These are phyloP conservation scores for Clitopilus passeckerianus DNA, from an alignment of 768 basidiomycete genomes.

Conservation along the genomic window DNA sequence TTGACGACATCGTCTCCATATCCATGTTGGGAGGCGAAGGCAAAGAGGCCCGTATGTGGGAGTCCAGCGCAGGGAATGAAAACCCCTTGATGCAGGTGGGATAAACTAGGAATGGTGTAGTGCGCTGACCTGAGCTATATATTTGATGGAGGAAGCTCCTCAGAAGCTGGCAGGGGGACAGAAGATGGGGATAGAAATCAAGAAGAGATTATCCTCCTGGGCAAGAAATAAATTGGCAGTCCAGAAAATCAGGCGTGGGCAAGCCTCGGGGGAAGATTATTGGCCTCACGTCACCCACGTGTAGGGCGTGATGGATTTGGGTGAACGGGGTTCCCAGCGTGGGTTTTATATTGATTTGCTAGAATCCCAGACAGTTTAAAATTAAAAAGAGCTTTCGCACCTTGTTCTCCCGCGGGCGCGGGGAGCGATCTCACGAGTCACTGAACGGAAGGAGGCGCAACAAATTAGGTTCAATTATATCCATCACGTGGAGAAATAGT, in stretches of 20 bases:
- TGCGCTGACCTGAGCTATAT: background rate
- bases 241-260: background rate
- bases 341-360: background rate
- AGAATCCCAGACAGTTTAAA: background rate
- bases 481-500: conserved; percentile 23
- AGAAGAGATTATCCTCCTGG: conserved; percentile 7
- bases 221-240: conserved; percentile 5
- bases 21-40: background rate
- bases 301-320: conserved; percentile 28
- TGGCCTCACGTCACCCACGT: conserved; percentile 44
- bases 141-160: background rate
- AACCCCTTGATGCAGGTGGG: background rate
- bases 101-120: conserved; percentile 5
- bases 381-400: background rate
- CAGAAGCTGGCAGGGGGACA: background rate
- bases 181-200: background rate
- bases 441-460: conserved; percentile 1
- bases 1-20: conserved; percentile 1
- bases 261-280: conserved; percentile 13
- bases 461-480: background rate
- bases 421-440: background rate
- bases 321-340: conserved; percentile 20
- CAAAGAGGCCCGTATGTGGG: conserved; percentile 1
- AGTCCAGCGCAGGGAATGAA: background rate
- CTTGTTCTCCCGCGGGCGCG: background rate